Percentiles rank a stretch among this genome's conserved stretches.
Evolutionary conservation across 2,329 filamentous ascomycete species (phyloP).

Genomic region (Dichotomopilus funicola): DNA sequence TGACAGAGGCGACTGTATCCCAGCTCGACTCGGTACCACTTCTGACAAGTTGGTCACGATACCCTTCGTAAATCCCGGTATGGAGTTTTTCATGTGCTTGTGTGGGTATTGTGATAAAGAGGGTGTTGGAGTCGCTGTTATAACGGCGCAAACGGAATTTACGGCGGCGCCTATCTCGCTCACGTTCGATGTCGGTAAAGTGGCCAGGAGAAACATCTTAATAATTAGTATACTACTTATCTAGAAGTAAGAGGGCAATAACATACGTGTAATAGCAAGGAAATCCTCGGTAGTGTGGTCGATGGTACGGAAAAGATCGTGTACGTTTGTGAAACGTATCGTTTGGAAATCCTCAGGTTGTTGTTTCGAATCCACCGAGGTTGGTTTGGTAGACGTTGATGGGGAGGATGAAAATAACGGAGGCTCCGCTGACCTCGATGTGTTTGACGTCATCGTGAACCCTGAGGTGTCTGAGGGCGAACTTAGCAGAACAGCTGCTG

Average conservation of each 20-base stretch:
- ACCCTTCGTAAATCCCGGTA: too few species aligned
- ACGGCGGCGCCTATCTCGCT: conserved; percentile 5
- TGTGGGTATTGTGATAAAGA: conserved; percentile 8
- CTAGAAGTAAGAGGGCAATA: neutral
- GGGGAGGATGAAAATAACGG: neutral
- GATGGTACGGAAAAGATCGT: conserved; percentile 1
- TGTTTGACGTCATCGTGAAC: neutral
- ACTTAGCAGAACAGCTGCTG: too few species aligned
- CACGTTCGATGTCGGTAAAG: conserved; percentile 9
- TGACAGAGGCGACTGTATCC: too few species aligned
- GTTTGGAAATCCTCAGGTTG: neutral
- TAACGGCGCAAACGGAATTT: conserved; percentile 14
- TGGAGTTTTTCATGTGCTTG: conserved; percentile 3
- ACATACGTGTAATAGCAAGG: conserved; percentile 4
- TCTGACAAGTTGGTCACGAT: too few species aligned
- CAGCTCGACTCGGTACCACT: too few species aligned
- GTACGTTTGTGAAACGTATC: neutral
- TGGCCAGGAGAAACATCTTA: conserved; percentile 9
- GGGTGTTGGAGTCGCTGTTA: neutral
- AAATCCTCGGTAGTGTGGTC: neutral
- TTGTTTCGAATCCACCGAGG: neutral
- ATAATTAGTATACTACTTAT: conserved; percentile 1
- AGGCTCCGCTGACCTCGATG: neutral
- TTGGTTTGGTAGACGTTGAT: neutral
- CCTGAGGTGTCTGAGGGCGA: too few species aligned